A percentile compares a stretch with the other conserved stretches of the same genome.
These are phyloP conservation scores for Colletotrichum sublineola DNA, from an alignment of 2,329 filamentous ascomycete species.

Conservation along the genomic window DNA sequence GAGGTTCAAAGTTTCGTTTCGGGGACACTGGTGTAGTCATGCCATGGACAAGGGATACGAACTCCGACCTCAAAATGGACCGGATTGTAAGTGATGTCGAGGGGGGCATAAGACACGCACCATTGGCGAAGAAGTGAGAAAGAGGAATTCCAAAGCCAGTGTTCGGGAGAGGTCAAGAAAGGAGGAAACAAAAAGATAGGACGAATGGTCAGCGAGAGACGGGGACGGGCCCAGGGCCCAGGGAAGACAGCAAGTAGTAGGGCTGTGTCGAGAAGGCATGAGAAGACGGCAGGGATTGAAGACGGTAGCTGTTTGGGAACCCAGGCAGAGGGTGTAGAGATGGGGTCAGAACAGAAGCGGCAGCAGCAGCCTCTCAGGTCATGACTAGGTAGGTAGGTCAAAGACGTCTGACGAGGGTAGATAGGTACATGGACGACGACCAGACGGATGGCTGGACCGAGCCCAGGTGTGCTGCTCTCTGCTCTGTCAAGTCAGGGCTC, in stretches of 20 bases:
- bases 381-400: conserved; percentile 30
- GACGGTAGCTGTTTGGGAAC: conserved; percentile 49
- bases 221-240: conserved; percentile 39
- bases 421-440: conserved; percentile 2
- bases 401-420: conserved; percentile 35
- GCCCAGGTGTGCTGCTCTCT: conserved; percentile 21
- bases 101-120: conserved; percentile 17
- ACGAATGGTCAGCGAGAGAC: conserved; percentile 44
- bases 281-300: conserved; percentile 49
- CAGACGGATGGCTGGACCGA: conserved; percentile 35
- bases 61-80: conserved; percentile 27
- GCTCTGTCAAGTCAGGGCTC: conserved; percentile 33
- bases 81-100: conserved; percentile 27
- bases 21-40: conserved; percentile 40
- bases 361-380: conserved; percentile 28
- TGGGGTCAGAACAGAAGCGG: conserved; percentile 28
- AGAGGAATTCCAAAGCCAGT: conserved; percentile 26
- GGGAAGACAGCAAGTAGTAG: conserved; percentile 45
- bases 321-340: conserved; percentile 44
- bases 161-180: conserved; percentile 42
- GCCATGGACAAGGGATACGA: conserved; percentile 37
- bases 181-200: conserved; percentile 46
- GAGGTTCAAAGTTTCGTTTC: conserved; percentile 44
- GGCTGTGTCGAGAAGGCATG: conserved; percentile 51
- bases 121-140: conserved; percentile 28